These are phyloP conservation scores for Solanum corneliomulleri DNA, from an alignment of 257 asterid species.

Conservation along the genomic window DNA sequence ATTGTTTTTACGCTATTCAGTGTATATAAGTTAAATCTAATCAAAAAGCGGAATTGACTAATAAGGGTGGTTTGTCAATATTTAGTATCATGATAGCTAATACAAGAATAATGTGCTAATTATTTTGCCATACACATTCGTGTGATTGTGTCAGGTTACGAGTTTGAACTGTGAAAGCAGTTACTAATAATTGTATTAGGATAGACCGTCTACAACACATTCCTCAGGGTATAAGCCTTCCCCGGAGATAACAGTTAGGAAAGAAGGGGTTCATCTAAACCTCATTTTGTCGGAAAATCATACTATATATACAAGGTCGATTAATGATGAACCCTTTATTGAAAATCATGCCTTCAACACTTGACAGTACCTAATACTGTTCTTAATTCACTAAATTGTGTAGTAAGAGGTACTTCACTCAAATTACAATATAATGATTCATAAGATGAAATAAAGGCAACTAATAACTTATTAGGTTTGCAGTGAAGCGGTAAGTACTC, in stretches of 20 bases:
- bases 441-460: background rate
- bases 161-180: background rate
- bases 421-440: background rate
- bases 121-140: background rate
- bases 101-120: background rate
- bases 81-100: background rate
- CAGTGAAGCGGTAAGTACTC: background rate
- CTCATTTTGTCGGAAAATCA: background rate
- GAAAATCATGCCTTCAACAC: background rate
- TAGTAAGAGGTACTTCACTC: background rate
- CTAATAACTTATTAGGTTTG: background rate
- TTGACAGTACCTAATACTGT: background rate
- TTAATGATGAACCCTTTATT: background rate
- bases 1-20: background rate
- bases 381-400: background rate
- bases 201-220: background rate
- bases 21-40: background rate
- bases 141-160: no score
- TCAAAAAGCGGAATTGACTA: background rate
- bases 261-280: background rate
- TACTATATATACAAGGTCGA: background rate
- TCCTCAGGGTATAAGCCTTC: background rate
- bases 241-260: no score
- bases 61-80: background rate
- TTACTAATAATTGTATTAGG: background rate